These are phyloP conservation scores for Desmodesmus armatus DNA, from an alignment of 139 green algal species.

Conservation along the genomic window DNA sequence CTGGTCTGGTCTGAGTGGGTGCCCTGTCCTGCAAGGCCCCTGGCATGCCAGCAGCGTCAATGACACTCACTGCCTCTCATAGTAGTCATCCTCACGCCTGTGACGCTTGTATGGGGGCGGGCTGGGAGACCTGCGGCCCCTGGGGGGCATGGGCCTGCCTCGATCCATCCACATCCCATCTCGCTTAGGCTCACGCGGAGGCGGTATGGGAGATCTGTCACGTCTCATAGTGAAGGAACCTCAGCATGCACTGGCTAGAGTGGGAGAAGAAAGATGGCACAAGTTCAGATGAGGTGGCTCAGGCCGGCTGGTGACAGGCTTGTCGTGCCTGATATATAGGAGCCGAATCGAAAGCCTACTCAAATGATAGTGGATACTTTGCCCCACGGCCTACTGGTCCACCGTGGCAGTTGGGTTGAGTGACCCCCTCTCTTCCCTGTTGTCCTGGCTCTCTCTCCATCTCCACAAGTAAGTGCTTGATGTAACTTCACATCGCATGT, in stretches of 20 bases:
- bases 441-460: no score
- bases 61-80: slow-evolving; percentile 29
- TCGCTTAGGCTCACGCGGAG: slow-evolving; percentile 24
- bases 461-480: no score
- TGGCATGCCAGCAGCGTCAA: neutral
- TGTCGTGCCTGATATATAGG: neutral
- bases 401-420: no score
- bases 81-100: slow-evolving; percentile 26
- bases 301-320: neutral
- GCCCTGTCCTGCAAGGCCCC: neutral
- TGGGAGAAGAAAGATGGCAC: neutral
- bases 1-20: neutral
- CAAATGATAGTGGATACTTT: no score
- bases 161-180: neutral
- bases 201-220: slow-evolving; percentile 5
- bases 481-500: no score
- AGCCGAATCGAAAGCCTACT: no score
- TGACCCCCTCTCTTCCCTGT: no score
- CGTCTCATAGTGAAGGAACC: neutral
- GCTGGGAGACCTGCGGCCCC: neutral
- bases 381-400: no score
- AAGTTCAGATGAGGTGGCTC: neutral
- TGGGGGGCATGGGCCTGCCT: neutral
- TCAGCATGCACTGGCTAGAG: neutral
- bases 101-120: slow-evolving; percentile 18